These are phyloP conservation scores for Cornus kousa DNA, from an alignment of 148 eudicot species.

Conservation along the genomic window DNA sequence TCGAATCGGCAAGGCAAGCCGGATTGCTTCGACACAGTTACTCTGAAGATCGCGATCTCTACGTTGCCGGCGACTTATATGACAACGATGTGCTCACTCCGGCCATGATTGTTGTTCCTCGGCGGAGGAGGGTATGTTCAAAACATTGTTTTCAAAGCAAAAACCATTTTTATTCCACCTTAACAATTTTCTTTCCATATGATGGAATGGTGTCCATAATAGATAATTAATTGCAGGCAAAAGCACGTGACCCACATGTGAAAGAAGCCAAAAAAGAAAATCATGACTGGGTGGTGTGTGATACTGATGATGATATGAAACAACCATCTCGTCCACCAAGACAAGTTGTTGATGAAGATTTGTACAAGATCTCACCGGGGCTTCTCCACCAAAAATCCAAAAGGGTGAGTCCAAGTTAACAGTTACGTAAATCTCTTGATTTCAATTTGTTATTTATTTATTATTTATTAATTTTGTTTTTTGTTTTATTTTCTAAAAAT, in stretches of 20 bases:
- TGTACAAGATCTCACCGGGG: slow-evolving; percentile 63
- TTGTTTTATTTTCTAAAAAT: not conserved
- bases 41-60: slow-evolving; percentile 62
- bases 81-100: slow-evolving; percentile 74
- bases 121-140: slow-evolving; percentile 29
- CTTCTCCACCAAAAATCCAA: slow-evolving; percentile 42
- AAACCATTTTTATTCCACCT: too few relatives aligned
- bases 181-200: too few relatives aligned
- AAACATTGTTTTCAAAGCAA: too few relatives aligned
- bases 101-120: slow-evolving; percentile 86
- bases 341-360: slow-evolving; percentile 61
- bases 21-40: slow-evolving; percentile 27
- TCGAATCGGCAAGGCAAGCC: slow-evolving; percentile 63
- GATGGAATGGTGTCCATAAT: too few relatives aligned
- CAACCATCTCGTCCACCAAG: slow-evolving; percentile 21
- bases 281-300: slow-evolving; percentile 23
- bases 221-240: not conserved
- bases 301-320: slow-evolving; percentile 7
- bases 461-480: not conserved
- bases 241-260: slow-evolving; percentile 12
- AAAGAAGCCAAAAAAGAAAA: slow-evolving; percentile 27
- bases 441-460: not conserved
- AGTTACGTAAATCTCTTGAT: not conserved
- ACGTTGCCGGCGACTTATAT: slow-evolving; percentile 83
- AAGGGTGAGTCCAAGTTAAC: slow-evolving; percentile 29